Evolutionary conservation across 1,284 basidiomycete species (phyloP).

Genomic region (Irpex sp.): DNA sequence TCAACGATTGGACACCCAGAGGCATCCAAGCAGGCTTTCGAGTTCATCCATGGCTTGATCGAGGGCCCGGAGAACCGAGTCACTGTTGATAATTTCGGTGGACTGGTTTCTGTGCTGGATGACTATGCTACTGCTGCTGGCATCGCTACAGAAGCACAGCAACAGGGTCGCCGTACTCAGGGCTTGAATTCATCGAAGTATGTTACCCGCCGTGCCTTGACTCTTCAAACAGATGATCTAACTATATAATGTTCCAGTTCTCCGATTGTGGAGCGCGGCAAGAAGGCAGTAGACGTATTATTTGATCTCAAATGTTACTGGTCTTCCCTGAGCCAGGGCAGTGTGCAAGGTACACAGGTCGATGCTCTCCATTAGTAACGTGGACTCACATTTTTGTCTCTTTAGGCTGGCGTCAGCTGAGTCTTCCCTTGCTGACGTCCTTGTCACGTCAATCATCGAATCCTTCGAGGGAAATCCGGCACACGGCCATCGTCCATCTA

Average conservation of each 20-base stretch:
- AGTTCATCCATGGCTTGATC: conserved; percentile 64
- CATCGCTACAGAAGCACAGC: conserved; percentile 53
- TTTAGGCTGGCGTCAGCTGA: conserved; percentile 79
- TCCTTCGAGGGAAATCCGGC: conserved; percentile 81
- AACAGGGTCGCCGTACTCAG: conserved; percentile 50
- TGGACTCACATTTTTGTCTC: neutral
- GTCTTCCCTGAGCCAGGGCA: conserved; percentile 45
- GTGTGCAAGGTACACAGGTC: neutral
- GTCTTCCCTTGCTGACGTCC: conserved; percentile 76
- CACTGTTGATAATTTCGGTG: conserved; percentile 77
- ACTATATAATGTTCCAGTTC: conserved; percentile 47
- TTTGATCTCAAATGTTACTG: conserved; percentile 69
- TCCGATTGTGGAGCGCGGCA: conserved; percentile 74
- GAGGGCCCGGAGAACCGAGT: conserved; percentile 60
- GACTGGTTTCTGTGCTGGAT: conserved; percentile 79
- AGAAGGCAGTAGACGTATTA: conserved; percentile 80
- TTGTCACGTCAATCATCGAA: conserved; percentile 87
- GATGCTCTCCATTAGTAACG: neutral
- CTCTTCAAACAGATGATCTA: neutral
- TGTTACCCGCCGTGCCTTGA: conserved; percentile 6
- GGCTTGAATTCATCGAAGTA: conserved; percentile 53
- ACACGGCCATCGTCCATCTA: conserved; percentile 79
- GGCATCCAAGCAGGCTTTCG: conserved; percentile 82
- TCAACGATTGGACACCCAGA: conserved; percentile 86
- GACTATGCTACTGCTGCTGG: conserved; percentile 83